Base-by-base conservation (phyloP, 2,329 filamentous ascomycete genomes). In the Ophiostoma novo-ulmi region DNA sequence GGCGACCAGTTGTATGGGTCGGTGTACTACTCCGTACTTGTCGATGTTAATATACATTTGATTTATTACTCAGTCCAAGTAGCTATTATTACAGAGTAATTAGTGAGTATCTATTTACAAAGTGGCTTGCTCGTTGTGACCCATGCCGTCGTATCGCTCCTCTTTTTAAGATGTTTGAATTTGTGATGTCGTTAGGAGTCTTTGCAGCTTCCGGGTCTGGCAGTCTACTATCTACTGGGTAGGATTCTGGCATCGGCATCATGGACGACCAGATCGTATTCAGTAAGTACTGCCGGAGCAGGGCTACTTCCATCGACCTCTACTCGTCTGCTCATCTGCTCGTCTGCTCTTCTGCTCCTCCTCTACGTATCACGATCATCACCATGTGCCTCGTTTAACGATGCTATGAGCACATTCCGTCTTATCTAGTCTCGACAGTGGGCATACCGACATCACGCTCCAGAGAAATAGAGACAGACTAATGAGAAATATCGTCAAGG, bases 1-100 rank as follows among this genome's bases (percentile, higher is more conserved):
- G 52, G 58, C 35, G 58, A 63, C 58, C 58, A 63, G 58, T 22
- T 8, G 58, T 35, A 63, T 63, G 58, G 58, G 58, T 63, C 58
- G 58, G 58, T 63, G 58, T 63, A 20, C 44, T 48, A 6, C 52
- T 58, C n/a, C 17, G 44, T 48, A n/a, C 44, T 48, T 48, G 44
- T 48, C 44, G 17, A 58, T 58, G 52, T 26, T 26, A 58, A 58
- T 58, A 58, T 58, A 48, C 17, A 48, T 48, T 39, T 11, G 20
- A 17, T 7, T 48, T 44, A 4, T 48, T 48, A n/a, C n/a, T 39
- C 17, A n/a, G 44, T 31, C 31, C 31, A 31, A n/a, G 44, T 48
- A 20, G n/a, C n/a, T 44, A 17, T 48, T 20, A 48, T 48, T 48
- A n/a, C 17, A 48, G 44, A n/a, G 44, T 48, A 7, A 20, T 4